Evolutionary conservation across 1,284 basidiomycete genomes (phyloP), one percentile per base, ranked within the genome.

Genomic region (Farysia itapuensis): DNA sequence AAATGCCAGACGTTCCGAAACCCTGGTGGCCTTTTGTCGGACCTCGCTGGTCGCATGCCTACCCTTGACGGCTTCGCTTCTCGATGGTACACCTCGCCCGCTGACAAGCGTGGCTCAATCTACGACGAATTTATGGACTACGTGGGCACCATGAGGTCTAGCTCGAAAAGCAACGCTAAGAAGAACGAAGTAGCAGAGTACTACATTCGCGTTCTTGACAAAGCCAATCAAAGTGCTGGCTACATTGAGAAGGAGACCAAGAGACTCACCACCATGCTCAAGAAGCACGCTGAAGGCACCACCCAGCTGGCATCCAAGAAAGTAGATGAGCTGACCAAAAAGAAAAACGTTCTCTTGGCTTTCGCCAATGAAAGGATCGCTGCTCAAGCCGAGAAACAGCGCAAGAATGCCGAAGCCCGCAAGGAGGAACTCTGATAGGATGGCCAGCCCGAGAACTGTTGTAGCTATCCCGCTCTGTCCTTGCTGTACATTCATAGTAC

Each of bases 311-410:
- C 87, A 4, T 81, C 83, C 0, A 78, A 82, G 40, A 96, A 97
- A 80, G 80, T 93, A 33, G 94, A 98, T 77, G 91, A 97, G 80
- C 85, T 97, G 70, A 89, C 90, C 79, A 84, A 88, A 77, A 94
- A 93, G 81, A 82, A 83, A 39, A 97, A 97, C 80, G 84, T 95
- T 64, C 84, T 95, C 43, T 78, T 80, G 8, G 84, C 89, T 0
- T 94, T 95, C 73, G 79, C 53, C 40, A 70, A 68, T 48, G 56
- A 61, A 45, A 36, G 53, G 12, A 65, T 70, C 24, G 61, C 52
- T 30, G 51, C 49, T 24, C 54, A 51, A 21, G 65, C 65, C 4
- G 50, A 64, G 19, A 64, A 58, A 49, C 52, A 56, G 42, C 47
- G 40, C 38, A 35, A 47, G 44, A 52, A 63, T 1, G 38, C 35